A percentile compares a stretch with the other conserved stretches of the same genome.
These are phyloP conservation scores for Juncus effusus DNA, from an alignment of 176 grass and related monocot genomes.

Conservation along the genomic window DNA sequence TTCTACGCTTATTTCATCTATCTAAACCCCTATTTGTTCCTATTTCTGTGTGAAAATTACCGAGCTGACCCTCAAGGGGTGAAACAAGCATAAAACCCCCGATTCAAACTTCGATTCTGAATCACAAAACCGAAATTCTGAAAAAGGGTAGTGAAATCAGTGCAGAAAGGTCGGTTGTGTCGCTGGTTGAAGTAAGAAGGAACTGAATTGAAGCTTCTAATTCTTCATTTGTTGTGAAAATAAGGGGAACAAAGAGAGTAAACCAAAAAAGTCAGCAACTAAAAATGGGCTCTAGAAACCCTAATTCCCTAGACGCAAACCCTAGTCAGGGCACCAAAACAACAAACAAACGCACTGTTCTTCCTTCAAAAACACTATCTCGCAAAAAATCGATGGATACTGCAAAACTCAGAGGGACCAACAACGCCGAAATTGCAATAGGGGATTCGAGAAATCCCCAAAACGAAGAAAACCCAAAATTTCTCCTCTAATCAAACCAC, in stretches of 20 bases:
- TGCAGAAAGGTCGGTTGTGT: too few relatives aligned
- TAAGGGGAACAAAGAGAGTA: background rate
- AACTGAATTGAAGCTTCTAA: conserved; percentile 24
- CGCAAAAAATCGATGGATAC: background rate
- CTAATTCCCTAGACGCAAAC: conserved; percentile 2
- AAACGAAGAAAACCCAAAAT: background rate
- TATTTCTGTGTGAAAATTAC: conserved; percentile 5
- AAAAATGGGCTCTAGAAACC: conserved; percentile 19
- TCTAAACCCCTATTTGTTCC: background rate
- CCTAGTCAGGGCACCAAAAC: conserved; percentile 7
- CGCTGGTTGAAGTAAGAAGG: background rate
- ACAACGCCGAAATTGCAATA: background rate
- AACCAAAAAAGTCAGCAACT: conserved; percentile 6
- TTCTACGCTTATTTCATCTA: conserved; percentile 10
- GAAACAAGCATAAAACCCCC: background rate
- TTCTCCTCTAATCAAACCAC: conserved; percentile 1
- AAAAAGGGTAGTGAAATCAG: background rate
- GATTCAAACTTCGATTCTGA: background rate
- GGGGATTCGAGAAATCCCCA: conserved; percentile 21
- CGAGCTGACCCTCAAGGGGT: conserved; percentile 6
- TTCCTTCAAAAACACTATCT: background rate
- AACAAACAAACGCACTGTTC: conserved; percentile 19
- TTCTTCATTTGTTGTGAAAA: background rate
- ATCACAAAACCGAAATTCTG: conserved; percentile 1
- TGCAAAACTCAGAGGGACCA: background rate